Percentiles rank a stretch among this genome's conserved stretches.
Evolutionary conservation across 2,329 filamentous ascomycete genomes (phyloP).

Genomic region (Daldinia sp.): DNA sequence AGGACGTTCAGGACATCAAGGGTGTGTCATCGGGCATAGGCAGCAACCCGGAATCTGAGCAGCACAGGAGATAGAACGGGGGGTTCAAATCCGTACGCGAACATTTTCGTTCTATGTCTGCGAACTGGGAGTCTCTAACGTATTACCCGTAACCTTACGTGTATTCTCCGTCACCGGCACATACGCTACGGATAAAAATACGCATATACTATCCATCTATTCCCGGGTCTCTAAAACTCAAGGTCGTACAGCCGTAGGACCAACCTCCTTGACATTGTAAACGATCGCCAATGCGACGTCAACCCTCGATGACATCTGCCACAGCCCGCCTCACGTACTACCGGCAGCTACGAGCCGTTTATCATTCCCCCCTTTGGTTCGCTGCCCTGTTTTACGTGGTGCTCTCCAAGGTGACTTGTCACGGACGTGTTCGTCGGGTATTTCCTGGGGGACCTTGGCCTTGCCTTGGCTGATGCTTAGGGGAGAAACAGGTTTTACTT

Average conservation of each 20-base stretch:
- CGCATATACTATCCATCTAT: background rate
- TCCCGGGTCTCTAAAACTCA: too few species aligned
- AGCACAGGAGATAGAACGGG: background rate
- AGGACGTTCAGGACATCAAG: background rate
- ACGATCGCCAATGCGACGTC: conserved; percentile 6
- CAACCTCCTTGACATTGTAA: background rate
- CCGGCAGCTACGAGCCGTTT: conserved; percentile 10
- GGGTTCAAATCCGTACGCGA: background rate
- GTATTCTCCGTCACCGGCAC: background rate
- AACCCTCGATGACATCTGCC: conserved; percentile 28
- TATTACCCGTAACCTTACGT: background rate
- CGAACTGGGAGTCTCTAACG: background rate
- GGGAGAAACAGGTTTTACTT: background rate
- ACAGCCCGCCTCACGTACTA: conserved; percentile 16
- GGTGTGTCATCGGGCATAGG: background rate
- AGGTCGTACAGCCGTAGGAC: conserved; percentile 6
- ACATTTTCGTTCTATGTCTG: background rate
- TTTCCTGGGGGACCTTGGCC: background rate
- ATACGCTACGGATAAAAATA: background rate
- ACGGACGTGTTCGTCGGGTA: background rate
- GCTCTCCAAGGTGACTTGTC: background rate
- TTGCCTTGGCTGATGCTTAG: background rate
- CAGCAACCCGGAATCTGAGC: background rate
- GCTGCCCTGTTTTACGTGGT: background rate
- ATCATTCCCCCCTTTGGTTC: background rate